Evolutionary conservation across 2,329 filamentous ascomycete genomes (phyloP).

Genomic region (Fusarium nurragi): DNA sequence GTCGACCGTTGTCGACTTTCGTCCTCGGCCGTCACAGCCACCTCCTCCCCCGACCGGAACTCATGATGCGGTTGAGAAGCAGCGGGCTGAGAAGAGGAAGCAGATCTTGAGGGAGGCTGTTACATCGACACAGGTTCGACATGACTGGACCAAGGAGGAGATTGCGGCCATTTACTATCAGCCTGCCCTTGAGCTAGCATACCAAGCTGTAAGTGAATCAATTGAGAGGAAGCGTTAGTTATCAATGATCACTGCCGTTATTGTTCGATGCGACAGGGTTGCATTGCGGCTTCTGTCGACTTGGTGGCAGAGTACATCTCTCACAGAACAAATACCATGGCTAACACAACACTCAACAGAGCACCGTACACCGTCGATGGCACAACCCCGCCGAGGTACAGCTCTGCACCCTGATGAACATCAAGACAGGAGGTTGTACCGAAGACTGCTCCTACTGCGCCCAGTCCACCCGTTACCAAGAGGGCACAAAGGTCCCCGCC

Average conservation of each 20-base stretch:
- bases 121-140: slow-evolving; percentile 68
- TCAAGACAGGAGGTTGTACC: slow-evolving; percentile 91
- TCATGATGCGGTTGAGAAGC: slow-evolving; percentile 37
- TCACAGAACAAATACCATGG: slow-evolving; percentile 7
- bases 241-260: neutral
- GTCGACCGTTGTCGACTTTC: slow-evolving; percentile 44
- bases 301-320: slow-evolving; percentile 6
- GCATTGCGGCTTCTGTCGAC: neutral
- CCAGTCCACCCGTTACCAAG: slow-evolving; percentile 81
- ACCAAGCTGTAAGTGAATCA: slow-evolving; percentile 70
- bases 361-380: slow-evolving; percentile 82
- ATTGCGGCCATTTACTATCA: slow-evolving; percentile 84
- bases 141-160: slow-evolving; percentile 83
- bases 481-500: slow-evolving; percentile 81
- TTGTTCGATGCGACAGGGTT: neutral
- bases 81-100: slow-evolving; percentile 41
- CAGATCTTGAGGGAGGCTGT: slow-evolving; percentile 62
- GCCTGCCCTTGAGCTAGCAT: slow-evolving; percentile 80
- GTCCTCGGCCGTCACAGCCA: slow-evolving; percentile 34
- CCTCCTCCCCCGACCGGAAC: slow-evolving; percentile 34
- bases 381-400: slow-evolving; percentile 86
- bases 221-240: neutral
- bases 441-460: slow-evolving; percentile 96
- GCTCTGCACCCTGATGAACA: slow-evolving; percentile 95
- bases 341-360: slow-evolving; percentile 58